A percentile compares a stretch with the other conserved stretches of the same genome.
These are phyloP conservation scores for Torulaspora gathmanii DNA, from an alignment of 805 yeast genomes.

Conservation along the genomic window DNA sequence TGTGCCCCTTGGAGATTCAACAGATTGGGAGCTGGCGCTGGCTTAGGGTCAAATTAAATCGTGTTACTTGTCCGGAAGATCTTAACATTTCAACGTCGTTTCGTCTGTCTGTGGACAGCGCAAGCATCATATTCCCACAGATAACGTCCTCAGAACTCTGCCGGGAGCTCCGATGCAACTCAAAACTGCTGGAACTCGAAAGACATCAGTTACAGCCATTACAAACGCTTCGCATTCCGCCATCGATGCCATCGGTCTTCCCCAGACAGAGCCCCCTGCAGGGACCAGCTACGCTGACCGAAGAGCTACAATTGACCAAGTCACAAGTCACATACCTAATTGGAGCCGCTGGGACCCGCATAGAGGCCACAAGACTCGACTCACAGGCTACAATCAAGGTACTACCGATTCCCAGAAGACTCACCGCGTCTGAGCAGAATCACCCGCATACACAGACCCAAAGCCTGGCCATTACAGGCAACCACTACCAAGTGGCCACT, in stretches of 20 bases:
- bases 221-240: too few species aligned
- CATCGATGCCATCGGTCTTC: too few species aligned
- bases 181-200: too few species aligned
- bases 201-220: too few species aligned
- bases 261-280: not conserved
- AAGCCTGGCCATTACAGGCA: slow-evolving; percentile 34
- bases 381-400: slow-evolving; percentile 41
- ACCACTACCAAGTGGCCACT: slow-evolving; percentile 18
- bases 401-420: slow-evolving; percentile 29
- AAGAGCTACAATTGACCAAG: slow-evolving; percentile 14
- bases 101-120: not conserved
- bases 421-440: slow-evolving; percentile 3
- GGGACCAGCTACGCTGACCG: not conserved
- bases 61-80: not conserved
- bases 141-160: not conserved
- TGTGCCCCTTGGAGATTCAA: not conserved
- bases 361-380: slow-evolving; percentile 34
- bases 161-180: not conserved
- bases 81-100: not conserved
- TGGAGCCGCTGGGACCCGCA: slow-evolving; percentile 42
- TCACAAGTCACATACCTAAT: slow-evolving; percentile 41
- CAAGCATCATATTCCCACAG: not conserved
- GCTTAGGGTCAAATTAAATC: not conserved
- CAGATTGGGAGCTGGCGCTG: not conserved
- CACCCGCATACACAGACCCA: slow-evolving; percentile 23